Evolutionary conservation across 148 eudicot species (phyloP), one percentile per base, ranked within the genome.

Genomic region (Silene latifolia): DNA sequence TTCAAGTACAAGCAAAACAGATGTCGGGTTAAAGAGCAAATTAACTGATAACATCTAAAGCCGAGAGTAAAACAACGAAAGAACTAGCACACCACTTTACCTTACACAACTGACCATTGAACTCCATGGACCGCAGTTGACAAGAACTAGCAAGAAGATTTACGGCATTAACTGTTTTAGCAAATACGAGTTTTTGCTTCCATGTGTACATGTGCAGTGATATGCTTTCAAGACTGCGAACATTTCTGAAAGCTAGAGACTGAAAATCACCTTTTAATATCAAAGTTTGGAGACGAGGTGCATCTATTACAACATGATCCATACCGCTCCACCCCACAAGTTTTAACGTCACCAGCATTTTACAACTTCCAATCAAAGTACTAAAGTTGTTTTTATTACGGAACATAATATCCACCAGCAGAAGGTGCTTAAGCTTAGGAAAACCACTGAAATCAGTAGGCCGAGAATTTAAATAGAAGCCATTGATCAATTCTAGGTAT

Each of bases 351-450:
- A 76, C 72, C 17, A 80, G 48, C 15, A 46, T 24, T 1, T 69
- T 72, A 59, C 80, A 76, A 42, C 46, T 72, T 2, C 13, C 27
- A 60, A 76, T 72, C 25, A 80, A 73, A 69, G 12, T 0, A n/a
- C 19, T 42, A 25, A 72, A 35, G 1, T 4, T 7, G 1, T n/a
- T 54, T 15, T 17, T 42, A 7, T 25, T 11, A 3, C 8, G 1
- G n/a, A 24, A 7, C 3, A 3, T 27, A 27, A 27, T 27, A 27
- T 27, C 29, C 3, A 0, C 15, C 7, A 14, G 0, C 6, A 71
- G 44, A 15, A 54, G 62, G 14, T 53, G 15, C 20, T 29, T 32
- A 56, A 54, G 73, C 20, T 71, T 25, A 15, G 61, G 8, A 54
- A 71, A 71, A 19, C 63, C 62, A n/a, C 27, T 29, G 27, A 71